phyloP scores from a whole-genome alignment of 2,329 filamentous ascomycete species.

The Exophiala xenobiotica region DNA sequence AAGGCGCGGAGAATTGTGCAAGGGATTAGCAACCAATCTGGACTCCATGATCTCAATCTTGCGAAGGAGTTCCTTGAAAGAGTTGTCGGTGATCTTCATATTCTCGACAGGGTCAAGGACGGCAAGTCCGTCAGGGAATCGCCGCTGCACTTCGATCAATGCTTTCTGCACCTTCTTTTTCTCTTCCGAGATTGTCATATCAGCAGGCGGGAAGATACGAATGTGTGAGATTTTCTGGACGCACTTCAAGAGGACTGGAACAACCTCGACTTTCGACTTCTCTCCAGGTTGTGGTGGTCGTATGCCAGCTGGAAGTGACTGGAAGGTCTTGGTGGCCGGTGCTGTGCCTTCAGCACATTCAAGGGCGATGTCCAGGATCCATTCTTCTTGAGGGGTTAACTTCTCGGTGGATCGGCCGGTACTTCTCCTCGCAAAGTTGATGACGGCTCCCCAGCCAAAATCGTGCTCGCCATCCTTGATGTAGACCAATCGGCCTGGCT shows the following conservation, averaged over 20 bases:
- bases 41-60: conserved; percentile 98
- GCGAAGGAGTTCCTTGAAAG: conserved; percentile 84
- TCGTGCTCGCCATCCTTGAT: conserved; percentile 78
- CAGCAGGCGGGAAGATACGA: conserved; percentile 76
- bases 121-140: conserved; percentile 90
- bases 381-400: conserved; percentile 70
- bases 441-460: conserved; percentile 91
- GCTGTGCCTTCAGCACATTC: conserved; percentile 55
- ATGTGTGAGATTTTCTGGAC: conserved; percentile 82
- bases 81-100: conserved; percentile 90
- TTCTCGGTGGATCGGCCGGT: conserved; percentile 67
- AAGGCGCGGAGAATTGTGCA: conserved; percentile 85
- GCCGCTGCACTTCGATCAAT: conserved; percentile 74
- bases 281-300: conserved; percentile 62
- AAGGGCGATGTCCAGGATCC: conserved; percentile 80
- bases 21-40: conserved; percentile 78
- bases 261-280: conserved; percentile 71
- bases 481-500: conserved; percentile 81
- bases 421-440: conserved; percentile 68
- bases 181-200: conserved; percentile 67
- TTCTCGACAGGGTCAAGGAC: conserved; percentile 91
- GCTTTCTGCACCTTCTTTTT: conserved; percentile 66
- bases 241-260: conserved; percentile 83
- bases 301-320: conserved; percentile 65
- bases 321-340: conserved; percentile 59